These are phyloP conservation scores for Russula ochroleuca DNA, from an alignment of 768 basidiomycete genomes.

Conservation along the genomic window DNA sequence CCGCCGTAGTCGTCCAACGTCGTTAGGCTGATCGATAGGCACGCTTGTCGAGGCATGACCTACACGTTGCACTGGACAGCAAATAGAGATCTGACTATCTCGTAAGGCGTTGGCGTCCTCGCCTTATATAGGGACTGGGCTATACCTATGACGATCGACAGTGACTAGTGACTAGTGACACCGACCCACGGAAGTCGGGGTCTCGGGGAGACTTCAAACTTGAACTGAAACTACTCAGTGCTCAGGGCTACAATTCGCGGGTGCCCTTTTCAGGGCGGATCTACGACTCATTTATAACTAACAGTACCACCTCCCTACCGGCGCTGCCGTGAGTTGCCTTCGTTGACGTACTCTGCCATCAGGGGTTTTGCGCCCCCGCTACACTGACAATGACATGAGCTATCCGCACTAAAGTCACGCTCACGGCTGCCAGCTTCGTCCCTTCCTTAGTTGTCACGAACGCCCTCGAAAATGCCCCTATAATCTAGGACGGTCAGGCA, in stretches of 20 bases:
- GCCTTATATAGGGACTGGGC: background rate
- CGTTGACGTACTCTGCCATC: constrained; percentile 24
- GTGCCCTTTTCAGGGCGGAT: background rate
- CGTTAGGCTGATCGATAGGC: constrained; percentile 21
- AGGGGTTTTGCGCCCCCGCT: constrained; percentile 14
- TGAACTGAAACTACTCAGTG: background rate
- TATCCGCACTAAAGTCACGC: background rate
- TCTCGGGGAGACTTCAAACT: too few species aligned
- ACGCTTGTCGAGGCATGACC: constrained; percentile 13
- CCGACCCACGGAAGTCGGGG: too few species aligned
- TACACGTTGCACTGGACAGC: constrained; percentile 19
- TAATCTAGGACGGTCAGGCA: background rate
- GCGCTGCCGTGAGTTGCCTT: background rate
- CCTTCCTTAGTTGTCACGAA: background rate
- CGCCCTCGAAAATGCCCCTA: background rate
- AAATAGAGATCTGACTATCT: constrained; percentile 1
- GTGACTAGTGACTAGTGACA: background rate
- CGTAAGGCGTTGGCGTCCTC: constrained; percentile 5
- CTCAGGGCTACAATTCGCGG: background rate
- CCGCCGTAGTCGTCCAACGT: constrained; percentile 5
- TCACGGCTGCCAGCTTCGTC: background rate
- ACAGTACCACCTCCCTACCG: background rate
- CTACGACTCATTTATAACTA: background rate
- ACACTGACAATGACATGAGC: constrained; percentile 1
- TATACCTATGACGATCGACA: background rate